These are phyloP conservation scores for Coemansia sp. DNA, from an alignment of 192 early-diverging fungal species.

Conservation along the genomic window DNA sequence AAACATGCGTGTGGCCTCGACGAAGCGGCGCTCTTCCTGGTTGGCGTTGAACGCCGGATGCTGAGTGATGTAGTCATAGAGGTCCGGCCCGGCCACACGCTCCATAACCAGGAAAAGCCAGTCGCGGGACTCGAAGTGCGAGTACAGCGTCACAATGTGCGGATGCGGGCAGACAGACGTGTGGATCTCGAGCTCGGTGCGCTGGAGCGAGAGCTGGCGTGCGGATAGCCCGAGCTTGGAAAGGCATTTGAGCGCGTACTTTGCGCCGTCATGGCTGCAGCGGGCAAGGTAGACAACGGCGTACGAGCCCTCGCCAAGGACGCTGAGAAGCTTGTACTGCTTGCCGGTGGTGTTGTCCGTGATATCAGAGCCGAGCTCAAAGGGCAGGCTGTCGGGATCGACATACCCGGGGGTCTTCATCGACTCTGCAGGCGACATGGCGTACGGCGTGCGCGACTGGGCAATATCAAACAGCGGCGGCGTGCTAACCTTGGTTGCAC, in stretches of 20 bases:
- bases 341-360: conserved; percentile 45
- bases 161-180: conserved; percentile 64
- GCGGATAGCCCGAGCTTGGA: conserved; percentile 61
- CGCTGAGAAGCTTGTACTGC: conserved; percentile 51
- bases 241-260: conserved; percentile 76
- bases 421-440: conserved; percentile 50
- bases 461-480: conserved; percentile 35
- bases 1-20: conserved; percentile 60
- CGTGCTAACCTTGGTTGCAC: conserved; percentile 14
- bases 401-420: conserved; percentile 55
- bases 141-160: conserved; percentile 68
- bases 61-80: conserved; percentile 61
- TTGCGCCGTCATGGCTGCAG: conserved; percentile 57
- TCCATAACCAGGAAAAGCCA: conserved; percentile 70
- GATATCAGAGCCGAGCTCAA: conserved; percentile 51
- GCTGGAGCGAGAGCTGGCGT: conserved; percentile 66
- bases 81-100: conserved; percentile 55
- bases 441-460: conserved; percentile 49
- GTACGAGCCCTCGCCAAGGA: conserved; percentile 76
- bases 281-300: conserved; percentile 75
- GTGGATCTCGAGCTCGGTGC: conserved; percentile 69
- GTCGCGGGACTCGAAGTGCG: conserved; percentile 64
- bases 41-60: conserved; percentile 53
- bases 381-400: conserved; percentile 55
- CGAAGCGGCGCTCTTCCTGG: conserved; percentile 55